These are phyloP conservation scores for Amanita fuliginea DNA, from an alignment of 768 basidiomycete genomes.

Conservation along the genomic window DNA sequence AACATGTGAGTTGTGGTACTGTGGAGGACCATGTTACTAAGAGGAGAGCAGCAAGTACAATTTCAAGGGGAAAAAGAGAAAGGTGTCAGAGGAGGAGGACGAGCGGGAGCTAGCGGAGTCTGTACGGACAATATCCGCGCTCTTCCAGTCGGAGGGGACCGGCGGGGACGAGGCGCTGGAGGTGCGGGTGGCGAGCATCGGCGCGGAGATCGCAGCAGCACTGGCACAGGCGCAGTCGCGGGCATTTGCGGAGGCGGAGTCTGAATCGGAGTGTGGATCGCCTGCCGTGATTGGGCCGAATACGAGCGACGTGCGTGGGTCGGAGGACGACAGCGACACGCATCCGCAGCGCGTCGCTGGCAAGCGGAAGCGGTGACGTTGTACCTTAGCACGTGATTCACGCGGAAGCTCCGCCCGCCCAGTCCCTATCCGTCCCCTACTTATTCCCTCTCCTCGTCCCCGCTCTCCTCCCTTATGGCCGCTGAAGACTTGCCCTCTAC, in stretches of 20 bases:
- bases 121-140: conserved; percentile 62
- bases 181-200: conserved; percentile 63
- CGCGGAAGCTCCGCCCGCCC: conserved; percentile 1
- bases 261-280: conserved; percentile 38
- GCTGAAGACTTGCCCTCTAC: conserved; percentile 66
- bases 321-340: background rate
- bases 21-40: background rate
- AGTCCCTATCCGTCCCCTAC: conserved; percentile 9
- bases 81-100: conserved; percentile 39
- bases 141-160: conserved; percentile 42
- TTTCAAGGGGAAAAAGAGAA: conserved; percentile 65
- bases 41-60: conserved; percentile 54
- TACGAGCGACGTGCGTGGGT: conserved; percentile 50
- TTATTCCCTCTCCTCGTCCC: conserved; percentile 8
- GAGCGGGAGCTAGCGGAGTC: conserved; percentile 60
- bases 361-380: conserved; percentile 12
- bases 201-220: conserved; percentile 70
- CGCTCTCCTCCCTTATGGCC: conserved; percentile 21
- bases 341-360: background rate
- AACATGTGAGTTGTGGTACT: conserved; percentile 45
- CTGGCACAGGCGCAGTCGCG: conserved; percentile 65
- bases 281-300: conserved; percentile 44
- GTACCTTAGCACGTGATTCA: conserved; percentile 7
- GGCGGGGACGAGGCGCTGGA: conserved; percentile 39
- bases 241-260: conserved; percentile 47